Evolutionary conservation across 164 flowering plant species (phyloP).

Genomic region (Kingdonia uniflora): DNA sequence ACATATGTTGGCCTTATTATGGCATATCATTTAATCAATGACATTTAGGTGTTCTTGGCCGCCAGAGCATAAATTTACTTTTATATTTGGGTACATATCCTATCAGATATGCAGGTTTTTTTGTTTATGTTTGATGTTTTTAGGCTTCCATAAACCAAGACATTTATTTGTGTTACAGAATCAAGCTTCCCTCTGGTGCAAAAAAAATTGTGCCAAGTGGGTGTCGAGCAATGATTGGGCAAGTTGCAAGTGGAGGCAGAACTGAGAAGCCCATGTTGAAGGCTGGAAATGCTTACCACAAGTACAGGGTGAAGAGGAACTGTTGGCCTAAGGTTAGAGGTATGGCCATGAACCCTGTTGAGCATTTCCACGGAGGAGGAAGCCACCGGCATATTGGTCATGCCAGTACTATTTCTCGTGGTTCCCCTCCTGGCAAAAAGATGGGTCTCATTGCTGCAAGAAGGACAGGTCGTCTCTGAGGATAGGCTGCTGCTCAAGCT

Average conservation of each 20-base stretch:
- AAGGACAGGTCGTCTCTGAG: conserved; percentile 8
- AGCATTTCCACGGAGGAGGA: conserved; percentile 14
- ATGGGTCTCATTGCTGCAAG: conserved; percentile 12
- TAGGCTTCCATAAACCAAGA: too few relatives aligned
- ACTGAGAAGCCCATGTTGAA: conserved; percentile 7
- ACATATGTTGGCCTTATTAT: too few relatives aligned
- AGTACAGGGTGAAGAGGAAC: conserved; percentile 11
- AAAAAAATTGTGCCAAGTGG: conserved; percentile 13
- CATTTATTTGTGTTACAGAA: conserved; percentile 3
- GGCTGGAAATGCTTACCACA: conserved; percentile 11
- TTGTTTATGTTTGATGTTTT: too few relatives aligned
- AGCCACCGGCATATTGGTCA: conserved; percentile 5
- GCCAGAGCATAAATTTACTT: too few relatives aligned
- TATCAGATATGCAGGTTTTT: too few relatives aligned
- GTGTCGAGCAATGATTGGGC: conserved; percentile 12
- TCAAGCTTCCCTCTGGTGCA: conserved; percentile 12
- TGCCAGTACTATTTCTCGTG: conserved; percentile 3
- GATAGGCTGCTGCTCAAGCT: conserved; percentile 8
- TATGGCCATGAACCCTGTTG: conserved; percentile 13
- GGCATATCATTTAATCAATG: too few relatives aligned
- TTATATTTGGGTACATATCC: too few relatives aligned
- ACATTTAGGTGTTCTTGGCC: too few relatives aligned
- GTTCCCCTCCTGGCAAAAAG: conserved; percentile 7
- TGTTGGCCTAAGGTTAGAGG: conserved; percentile 14
- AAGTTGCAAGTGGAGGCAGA: conserved; percentile 11